Evolutionary conservation across 805 yeast species (phyloP), one percentile per base, ranked within the genome.

Genomic region (Pichia thaimueangensis): DNA sequence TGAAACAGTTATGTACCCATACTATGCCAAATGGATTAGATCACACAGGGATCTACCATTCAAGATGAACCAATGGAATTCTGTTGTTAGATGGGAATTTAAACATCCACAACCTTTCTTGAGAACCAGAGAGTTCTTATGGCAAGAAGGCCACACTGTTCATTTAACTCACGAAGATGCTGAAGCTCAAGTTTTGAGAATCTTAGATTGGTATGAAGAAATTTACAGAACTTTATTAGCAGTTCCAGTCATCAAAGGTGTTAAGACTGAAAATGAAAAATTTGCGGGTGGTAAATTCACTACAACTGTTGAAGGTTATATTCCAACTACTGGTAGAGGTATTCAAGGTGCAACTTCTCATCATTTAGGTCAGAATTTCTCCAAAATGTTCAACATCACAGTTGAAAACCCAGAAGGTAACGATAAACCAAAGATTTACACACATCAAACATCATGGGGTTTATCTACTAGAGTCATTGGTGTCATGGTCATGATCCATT

Each of bases 141-240:
- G 99, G 99, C 99, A 93, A 71, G 99, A 93, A 71, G 99, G 99
- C 56, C 99, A 93, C 72, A 93, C 98, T 39, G 98, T 96, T 42
- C 96, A 86, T 65, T 75, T 94, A 60, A 84, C 94, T 43, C 66
- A 71, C 51, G 86, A 80, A 48, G 93, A 77, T 47, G 96, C 98
- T 25, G 73, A 75, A 47, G 70, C 70, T 45, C 97, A 93, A 70
- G 97, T 91, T 25, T 60, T 76, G 55, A 82, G 82, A 64, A 91
- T 94, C 59, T 78, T 89, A 62, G 93, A 86, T 50, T 80, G 77
- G 68, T 93, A 93, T 65, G 82, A 83, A 48, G 78, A 80, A 49
- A 74, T 93, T 48, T 93, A 93, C 67, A 81, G 82, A 68, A 95
- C 91, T 54, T 73, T 93, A 58, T 79, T 93, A 56, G 99, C 99